These are phyloP conservation scores for Penicillium sp. DNA, from an alignment of 2,329 filamentous ascomycete genomes.

Conservation along the genomic window DNA sequence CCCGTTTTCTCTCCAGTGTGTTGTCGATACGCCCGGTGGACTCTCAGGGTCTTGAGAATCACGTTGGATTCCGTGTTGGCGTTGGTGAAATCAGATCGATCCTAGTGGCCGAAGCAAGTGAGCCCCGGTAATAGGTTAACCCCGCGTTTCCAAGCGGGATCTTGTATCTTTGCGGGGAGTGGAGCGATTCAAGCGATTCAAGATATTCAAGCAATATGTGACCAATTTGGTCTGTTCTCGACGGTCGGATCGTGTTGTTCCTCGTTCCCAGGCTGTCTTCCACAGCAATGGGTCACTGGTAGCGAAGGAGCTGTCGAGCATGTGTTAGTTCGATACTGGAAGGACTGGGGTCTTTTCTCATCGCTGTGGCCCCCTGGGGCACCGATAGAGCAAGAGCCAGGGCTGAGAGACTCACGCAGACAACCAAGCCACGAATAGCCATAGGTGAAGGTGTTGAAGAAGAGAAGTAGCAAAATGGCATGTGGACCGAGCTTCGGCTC, in stretches of 20 bases:
- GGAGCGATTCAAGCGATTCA: not conserved
- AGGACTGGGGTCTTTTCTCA: not conserved
- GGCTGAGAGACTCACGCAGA: not conserved
- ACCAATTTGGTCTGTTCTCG: not conserved
- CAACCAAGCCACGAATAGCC: conserved; percentile 1
- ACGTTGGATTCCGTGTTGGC: not conserved
- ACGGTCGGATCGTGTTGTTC: not conserved
- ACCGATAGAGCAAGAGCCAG: not conserved
- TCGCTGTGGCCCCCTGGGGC: too few species aligned
- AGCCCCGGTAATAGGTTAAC: conserved; percentile 10
- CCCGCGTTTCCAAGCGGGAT: conserved; percentile 11
- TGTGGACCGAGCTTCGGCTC: conserved; percentile 29
- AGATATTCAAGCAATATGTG: not conserved
- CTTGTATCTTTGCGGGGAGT: not conserved
- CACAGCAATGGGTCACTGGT: conserved; percentile 11
- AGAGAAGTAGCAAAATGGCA: conserved; percentile 19
- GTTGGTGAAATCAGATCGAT: not conserved
- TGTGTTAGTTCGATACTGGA: conserved; percentile 8
- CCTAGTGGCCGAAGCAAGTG: not conserved
- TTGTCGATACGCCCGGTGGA: not conserved
- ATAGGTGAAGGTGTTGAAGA: conserved; percentile 12
- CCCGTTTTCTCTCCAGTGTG: conserved; percentile 3
- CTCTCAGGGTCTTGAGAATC: not conserved
- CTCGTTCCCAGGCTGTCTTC: not conserved
- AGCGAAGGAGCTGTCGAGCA: conserved; percentile 12